These are phyloP conservation scores for Candolleomyces efflorescens DNA, from an alignment of 768 basidiomycete species.

Conservation along the genomic window DNA sequence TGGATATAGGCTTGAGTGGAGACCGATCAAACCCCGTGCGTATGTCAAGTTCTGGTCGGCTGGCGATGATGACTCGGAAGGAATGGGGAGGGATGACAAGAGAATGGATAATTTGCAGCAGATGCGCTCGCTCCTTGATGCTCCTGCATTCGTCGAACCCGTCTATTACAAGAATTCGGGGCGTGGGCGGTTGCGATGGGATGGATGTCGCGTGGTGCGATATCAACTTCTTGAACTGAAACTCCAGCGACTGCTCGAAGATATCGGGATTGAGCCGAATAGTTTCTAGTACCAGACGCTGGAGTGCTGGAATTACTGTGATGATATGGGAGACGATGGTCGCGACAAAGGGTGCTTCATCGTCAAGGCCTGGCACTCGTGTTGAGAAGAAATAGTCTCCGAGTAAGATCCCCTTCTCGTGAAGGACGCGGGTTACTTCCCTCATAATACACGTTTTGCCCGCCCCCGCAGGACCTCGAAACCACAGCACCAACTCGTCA, in stretches of 20 bases:
- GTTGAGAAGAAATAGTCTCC: not conserved
- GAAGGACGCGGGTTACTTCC: not conserved
- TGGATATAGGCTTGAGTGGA: not conserved
- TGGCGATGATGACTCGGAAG: conserved; percentile 1
- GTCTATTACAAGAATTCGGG: conserved; percentile 11
- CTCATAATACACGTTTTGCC: not conserved
- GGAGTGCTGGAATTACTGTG: not conserved
- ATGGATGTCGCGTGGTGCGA: not conserved
- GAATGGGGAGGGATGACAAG: not conserved
- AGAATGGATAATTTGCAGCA: not conserved
- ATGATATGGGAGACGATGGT: not conserved
- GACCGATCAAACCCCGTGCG: not conserved
- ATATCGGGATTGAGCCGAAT: not conserved
- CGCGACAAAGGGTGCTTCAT: not conserved
- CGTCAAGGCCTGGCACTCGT: not conserved
- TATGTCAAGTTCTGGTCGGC: conserved; percentile 7
- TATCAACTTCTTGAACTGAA: not conserved
- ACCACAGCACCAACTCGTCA: not conserved
- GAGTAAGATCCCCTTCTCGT: not conserved
- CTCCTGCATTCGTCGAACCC: conserved; percentile 10
- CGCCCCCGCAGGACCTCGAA: not conserved
- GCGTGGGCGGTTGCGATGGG: not conserved
- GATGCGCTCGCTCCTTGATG: not conserved
- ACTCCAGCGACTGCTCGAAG: not conserved
- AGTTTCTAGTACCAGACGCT: not conserved